Percentiles rank a stretch among this genome's conserved stretches.
Evolutionary conservation across 257 asterid genomes (phyloP).

Genomic region (Buddleja alternifolia): DNA sequence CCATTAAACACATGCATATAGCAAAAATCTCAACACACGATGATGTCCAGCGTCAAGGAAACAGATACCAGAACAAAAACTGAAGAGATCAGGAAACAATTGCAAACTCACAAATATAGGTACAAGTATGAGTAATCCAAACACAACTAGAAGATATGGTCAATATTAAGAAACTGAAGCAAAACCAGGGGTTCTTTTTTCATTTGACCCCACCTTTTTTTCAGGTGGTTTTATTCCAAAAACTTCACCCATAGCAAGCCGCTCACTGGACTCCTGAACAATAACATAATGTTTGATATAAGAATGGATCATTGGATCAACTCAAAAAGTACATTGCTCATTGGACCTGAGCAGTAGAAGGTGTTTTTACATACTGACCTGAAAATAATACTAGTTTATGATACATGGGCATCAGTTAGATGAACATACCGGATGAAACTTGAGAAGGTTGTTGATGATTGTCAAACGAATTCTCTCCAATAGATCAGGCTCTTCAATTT

Average conservation of each 20-base stretch:
- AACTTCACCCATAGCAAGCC: slow-evolving; percentile 93
- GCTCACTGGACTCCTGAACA: slow-evolving; percentile 89
- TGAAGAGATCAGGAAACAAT: neutral
- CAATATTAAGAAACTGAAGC: slow-evolving; percentile 1
- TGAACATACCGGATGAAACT: slow-evolving; percentile 89
- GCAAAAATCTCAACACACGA: neutral
- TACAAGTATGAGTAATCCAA: slow-evolving; percentile 10
- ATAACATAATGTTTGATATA: neutral
- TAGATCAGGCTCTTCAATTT: slow-evolving; percentile 93
- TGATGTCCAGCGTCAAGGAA: neutral
- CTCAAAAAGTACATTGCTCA: slow-evolving; percentile 13
- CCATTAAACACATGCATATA: neutral
- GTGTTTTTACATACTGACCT: neutral
- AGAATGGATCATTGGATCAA: slow-evolving; percentile 15
- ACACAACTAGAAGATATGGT: neutral
- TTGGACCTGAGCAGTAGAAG: slow-evolving; percentile 9
- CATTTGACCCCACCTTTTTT: slow-evolving; percentile 58
- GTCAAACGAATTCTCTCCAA: slow-evolving; percentile 95
- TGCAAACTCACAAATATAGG: neutral
- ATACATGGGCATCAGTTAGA: slow-evolving; percentile 20
- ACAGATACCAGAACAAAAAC: neutral
- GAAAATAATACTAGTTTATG: slow-evolving; percentile 16
- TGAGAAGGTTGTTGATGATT: slow-evolving; percentile 87
- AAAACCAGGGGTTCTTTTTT: slow-evolving; percentile 8
- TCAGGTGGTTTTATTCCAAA: slow-evolving; percentile 89